A percentile compares a stretch with the other conserved stretches of the same genome.
Conservation (phyloP, 23 red algal genomes). For the Gracilaria gracilis region DNA sequence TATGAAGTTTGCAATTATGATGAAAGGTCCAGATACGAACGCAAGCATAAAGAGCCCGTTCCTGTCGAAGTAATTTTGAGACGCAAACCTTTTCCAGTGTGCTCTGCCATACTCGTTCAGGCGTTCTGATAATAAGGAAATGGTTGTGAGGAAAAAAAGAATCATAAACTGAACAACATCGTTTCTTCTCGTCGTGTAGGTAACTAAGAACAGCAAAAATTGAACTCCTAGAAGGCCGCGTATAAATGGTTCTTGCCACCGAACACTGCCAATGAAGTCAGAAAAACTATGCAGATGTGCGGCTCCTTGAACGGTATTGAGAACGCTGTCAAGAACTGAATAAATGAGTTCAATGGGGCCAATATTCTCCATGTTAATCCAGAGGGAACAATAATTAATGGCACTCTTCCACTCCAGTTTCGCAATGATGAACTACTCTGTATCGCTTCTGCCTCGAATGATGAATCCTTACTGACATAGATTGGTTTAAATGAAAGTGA, state of each 20-base stretch:
- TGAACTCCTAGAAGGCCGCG: slow-evolving; percentile 26
- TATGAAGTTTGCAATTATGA: slow-evolving; percentile 68
- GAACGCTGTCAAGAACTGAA: slow-evolving; percentile 15
- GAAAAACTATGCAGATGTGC: slow-evolving; percentile 25
- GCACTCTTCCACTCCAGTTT: background rate
- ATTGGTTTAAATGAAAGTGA: background rate
- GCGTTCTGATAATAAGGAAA: slow-evolving; percentile 37
- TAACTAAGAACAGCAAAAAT: slow-evolving; percentile 37
- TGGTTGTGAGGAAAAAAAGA: slow-evolving; percentile 35
- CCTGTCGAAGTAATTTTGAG: slow-evolving; percentile 70
- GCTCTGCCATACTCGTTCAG: slow-evolving; percentile 35
- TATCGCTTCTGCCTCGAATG: background rate
- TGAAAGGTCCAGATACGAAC: slow-evolving; percentile 67
- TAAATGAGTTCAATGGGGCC: slow-evolving; percentile 62
- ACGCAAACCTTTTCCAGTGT: slow-evolving; percentile 55
- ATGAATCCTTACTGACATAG: background rate
- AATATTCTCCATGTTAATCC: background rate
- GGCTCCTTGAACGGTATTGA: slow-evolving; percentile 20
- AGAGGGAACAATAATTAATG: background rate
- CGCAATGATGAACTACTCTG: too few species aligned
- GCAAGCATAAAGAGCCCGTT: slow-evolving; percentile 58
- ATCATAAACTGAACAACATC: slow-evolving; percentile 54
- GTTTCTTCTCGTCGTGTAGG: slow-evolving; percentile 42
- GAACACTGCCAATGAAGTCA: slow-evolving; percentile 53
- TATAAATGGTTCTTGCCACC: slow-evolving; percentile 60